Base-by-base conservation (phyloP, 2,329 filamentous ascomycete genomes). In the Aspergillus neoniger region DNA sequence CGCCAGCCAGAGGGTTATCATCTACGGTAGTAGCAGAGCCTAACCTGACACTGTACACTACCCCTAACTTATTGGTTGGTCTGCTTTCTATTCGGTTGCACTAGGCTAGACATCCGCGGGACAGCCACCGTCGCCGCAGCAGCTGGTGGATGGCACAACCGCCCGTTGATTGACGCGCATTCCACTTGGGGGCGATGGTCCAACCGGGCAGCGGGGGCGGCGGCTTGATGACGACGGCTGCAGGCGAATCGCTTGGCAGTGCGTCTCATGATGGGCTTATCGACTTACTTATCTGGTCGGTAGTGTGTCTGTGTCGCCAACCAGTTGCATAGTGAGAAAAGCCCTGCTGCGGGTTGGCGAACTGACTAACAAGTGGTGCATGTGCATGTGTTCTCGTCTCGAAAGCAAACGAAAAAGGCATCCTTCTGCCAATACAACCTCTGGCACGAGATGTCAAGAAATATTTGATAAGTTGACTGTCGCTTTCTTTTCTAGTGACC, bases 161-260 rank as follows among this genome's bases (percentile, higher is more conserved):
- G 30, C 41, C 39, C 41, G 19, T 55, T 55, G 53, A 47, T 55
- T 55, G 53, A 47, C 53, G 53, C 53, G 53, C 53, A 55, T 55
- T 55, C 53, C 53, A 25, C 43, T 47, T 32, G 53, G 52, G 38
- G 39, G 15, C 39, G 25, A 55, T 19, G 53, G 53, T 19, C 25
- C 53, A 19, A 55, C 17, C 53, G 53, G 53, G 14, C 41, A 41
- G 53, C 53, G 53, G 53, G 53, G 53, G 53, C 53, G n/a, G 36
- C 39, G 28, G 28, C 25, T 55, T 28, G 52, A 30, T 55, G 53
- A 55, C 43, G 53, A 55, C 53, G 53, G 43, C 41, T 36, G 39
- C 53, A 28, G 52, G 53, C 53, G 53, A 43, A 32, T 44, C 41
- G 53, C 53, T 50, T 50, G 47, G 47, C 47, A 30, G 44, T 49